Base-by-base conservation (phyloP, 75 land plant genomes). In the Ceratopteris richardii region DNA sequence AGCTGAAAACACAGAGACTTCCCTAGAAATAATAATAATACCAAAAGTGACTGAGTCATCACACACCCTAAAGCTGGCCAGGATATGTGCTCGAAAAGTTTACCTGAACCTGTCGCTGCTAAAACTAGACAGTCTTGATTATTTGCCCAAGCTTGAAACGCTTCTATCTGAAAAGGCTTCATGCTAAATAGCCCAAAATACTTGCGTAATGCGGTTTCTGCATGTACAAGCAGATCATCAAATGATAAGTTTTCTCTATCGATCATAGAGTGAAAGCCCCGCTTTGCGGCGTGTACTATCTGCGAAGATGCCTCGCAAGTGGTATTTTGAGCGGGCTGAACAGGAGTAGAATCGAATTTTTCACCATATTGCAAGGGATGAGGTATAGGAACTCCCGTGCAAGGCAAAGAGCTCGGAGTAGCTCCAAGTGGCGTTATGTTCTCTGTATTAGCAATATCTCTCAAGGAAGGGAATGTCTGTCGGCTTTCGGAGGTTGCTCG, bases 101-200 rank as follows among this genome's bases (percentile, higher is more conserved):
- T 72, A 88, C 94, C 94, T 59, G 94, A 85, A 53, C 94, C 94
- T 37, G 94, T 88, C 24, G 94, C 94, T 47, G 94, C 89, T 68
- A 88, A 83, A 64, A 88, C 81, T 25, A 88, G 77, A 60, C 79
- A 85, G 59, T 88, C 94, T 39, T 75, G 78, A 50, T 80, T 58
- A 42, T 55, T 64, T 42, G 79, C 54, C 89, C 89, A 88, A 18
- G 86, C 83, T 53, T 54, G 54, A 51, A 88, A 48, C 17, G 86
- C 89, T 63, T 88, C 81, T 57, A 66, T 82, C 57, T 88, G 94
- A 59, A 88, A 88, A 27, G 65, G 58, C 57, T 85, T 88, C 72
- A 88, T 70, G 19, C 61, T 56, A 29, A 70, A 57, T 69, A 58
- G 56, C 19, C 81, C 83, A 72, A 85, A 85, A 74, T 80, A 66